Evolutionary conservation across 768 basidiomycete species (phyloP).

Genomic region (Sarcodon sp.): DNA sequence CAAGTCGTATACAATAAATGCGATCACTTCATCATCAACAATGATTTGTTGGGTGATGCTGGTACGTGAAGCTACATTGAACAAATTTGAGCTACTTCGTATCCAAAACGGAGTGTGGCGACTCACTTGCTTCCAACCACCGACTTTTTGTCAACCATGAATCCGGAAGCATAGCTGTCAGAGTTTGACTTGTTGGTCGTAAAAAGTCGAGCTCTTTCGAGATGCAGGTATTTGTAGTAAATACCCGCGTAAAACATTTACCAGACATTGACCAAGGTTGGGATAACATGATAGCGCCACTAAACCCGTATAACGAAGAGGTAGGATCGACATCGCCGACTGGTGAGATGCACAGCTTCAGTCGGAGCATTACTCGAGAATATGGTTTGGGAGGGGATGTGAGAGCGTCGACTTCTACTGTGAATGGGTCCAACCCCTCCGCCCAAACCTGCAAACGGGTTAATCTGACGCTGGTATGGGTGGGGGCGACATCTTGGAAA

Average conservation of each 20-base stretch:
- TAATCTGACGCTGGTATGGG: constrained; percentile 15
- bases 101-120: constrained; percentile 2
- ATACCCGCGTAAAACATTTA: constrained; percentile 52
- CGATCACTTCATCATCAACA: constrained; percentile 48
- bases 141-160: constrained; percentile 53
- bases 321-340: constrained; percentile 39
- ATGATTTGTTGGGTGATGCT: constrained; percentile 61
- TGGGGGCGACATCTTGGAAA: constrained; percentile 8
- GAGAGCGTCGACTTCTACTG: constrained; percentile 45
- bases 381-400: constrained; percentile 20
- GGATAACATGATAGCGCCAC: constrained; percentile 41
- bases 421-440: constrained; percentile 55
- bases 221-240: constrained; percentile 34
- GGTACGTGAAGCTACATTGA: background rate
- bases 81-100: constrained; percentile 3
- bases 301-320: constrained; percentile 51
- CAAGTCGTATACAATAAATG: constrained; percentile 56
- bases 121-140: constrained; percentile 59
- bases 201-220: constrained; percentile 41
- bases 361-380: constrained; percentile 33
- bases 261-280: constrained; percentile 39
- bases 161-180: constrained; percentile 51
- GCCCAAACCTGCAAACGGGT: constrained; percentile 31
- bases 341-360: constrained; percentile 45
- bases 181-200: constrained; percentile 24